Evolutionary conservation across 441 rosid genomes (phyloP).

Genomic region (Mallotus repandus): DNA sequence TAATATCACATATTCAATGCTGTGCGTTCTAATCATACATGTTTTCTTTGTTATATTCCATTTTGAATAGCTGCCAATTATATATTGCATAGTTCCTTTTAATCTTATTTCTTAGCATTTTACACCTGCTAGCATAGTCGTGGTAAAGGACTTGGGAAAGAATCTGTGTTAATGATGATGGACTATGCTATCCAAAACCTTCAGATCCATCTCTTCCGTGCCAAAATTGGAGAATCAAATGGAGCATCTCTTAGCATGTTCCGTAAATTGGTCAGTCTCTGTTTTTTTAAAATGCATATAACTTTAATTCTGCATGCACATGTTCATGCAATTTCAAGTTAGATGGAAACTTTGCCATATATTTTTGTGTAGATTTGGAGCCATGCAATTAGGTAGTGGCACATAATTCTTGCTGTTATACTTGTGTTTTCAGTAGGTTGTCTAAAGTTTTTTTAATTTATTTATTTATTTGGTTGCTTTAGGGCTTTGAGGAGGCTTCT

Average conservation of each 20-base stretch:
- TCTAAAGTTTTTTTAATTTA: conserved; percentile 17
- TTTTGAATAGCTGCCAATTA: not conserved
- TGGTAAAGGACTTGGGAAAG: conserved; percentile 91
- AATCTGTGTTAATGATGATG: conserved; percentile 85
- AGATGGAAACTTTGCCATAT: conserved; percentile 7
- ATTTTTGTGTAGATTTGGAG: not conserved
- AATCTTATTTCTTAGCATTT: conserved; percentile 27
- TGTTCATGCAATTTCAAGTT: conserved; percentile 8
- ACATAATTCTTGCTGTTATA: not conserved
- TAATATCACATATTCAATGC: not conserved
- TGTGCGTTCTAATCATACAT: not conserved
- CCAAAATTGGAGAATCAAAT: conserved; percentile 85
- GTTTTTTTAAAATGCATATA: not conserved
- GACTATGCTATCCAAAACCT: conserved; percentile 62
- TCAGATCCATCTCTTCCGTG: conserved; percentile 61
- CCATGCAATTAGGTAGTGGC: not conserved
- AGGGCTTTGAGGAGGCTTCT: conserved; percentile 76
- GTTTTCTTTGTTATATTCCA: not conserved
- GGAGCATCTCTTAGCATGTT: conserved; percentile 67
- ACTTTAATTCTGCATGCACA: conserved; percentile 6
- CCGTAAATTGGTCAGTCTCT: conserved; percentile 61
- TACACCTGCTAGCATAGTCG: conserved; percentile 67
- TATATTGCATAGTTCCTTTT: not conserved
- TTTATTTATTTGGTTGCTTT: conserved; percentile 24
- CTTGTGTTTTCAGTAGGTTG: conserved; percentile 4